Percentiles rank a stretch among this genome's conserved stretches.
phyloP scores from a whole-genome alignment of 495 filamentous ascomycete genomes.

The Bombardia bombarda region DNA sequence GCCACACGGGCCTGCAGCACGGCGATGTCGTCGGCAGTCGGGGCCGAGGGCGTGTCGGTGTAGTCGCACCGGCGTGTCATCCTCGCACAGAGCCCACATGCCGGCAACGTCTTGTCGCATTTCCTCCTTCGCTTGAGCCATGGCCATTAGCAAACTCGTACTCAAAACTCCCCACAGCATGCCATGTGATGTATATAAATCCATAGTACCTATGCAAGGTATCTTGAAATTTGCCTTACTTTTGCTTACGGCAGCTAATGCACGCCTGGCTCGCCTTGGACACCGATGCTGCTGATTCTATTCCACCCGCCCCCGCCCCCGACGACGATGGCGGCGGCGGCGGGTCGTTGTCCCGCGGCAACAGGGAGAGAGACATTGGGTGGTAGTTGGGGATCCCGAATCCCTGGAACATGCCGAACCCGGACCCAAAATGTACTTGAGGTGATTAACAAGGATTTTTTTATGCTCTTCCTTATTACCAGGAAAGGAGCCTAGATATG shows the following conservation, averaged over 20 bases:
- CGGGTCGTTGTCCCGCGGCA: neutral
- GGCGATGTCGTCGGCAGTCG: conserved; percentile 33
- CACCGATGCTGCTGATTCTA: neutral
- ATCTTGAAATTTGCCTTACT: conserved; percentile 18
- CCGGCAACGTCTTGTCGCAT: conserved; percentile 40
- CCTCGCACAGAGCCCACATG: conserved; percentile 32
- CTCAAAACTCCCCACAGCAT: neutral
- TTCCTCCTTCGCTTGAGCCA: conserved; percentile 21
- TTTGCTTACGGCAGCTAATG: conserved; percentile 30
- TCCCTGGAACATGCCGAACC: too few species aligned
- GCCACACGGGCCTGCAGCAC: conserved; percentile 27
- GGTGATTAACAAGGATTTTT: too few species aligned
- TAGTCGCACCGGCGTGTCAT: conserved; percentile 38
- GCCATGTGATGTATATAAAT: too few species aligned
- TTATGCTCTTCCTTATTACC: too few species aligned
- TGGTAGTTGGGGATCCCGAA: too few species aligned
- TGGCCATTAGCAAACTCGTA: neutral
- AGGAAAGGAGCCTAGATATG: too few species aligned
- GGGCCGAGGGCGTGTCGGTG: conserved; percentile 17
- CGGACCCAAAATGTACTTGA: too few species aligned
- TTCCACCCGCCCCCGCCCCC: too few species aligned
- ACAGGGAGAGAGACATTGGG: neutral
- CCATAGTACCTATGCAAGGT: too few species aligned
- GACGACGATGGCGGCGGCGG: too few species aligned
- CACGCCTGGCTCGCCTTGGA: conserved; percentile 19